Percentiles rank a stretch among this genome's conserved stretches.
Conservation (phyloP, 1,139 yeast species). For the Scheffersomyces illinoinensis region DNA sequence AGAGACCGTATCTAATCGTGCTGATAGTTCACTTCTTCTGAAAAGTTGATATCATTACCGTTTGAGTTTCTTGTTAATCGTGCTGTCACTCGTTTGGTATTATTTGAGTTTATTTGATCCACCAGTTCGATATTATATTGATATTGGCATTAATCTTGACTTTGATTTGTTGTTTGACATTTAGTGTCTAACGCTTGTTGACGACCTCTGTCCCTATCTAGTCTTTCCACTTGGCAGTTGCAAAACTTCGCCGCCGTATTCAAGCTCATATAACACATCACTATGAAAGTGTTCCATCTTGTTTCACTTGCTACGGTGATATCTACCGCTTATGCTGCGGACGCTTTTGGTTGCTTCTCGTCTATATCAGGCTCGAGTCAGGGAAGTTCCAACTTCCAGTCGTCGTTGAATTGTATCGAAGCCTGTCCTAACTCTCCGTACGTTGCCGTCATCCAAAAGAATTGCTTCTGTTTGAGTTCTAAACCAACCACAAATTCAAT, state of each 20-base stretch:
- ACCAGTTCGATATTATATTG: background rate
- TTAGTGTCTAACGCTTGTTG: background rate
- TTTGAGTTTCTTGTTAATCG: background rate
- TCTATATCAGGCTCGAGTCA: slow-evolving; percentile 25
- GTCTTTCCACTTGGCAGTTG: background rate
- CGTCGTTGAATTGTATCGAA: slow-evolving; percentile 48
- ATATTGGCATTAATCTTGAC: background rate
- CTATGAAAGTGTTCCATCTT: background rate
- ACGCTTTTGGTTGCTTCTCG: slow-evolving; percentile 35
- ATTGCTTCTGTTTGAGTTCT: slow-evolving; percentile 65
- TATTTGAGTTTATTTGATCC: too few species aligned
- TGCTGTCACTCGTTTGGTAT: too few species aligned
- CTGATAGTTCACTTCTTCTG: background rate
- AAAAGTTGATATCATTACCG: background rate
- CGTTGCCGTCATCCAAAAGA: slow-evolving; percentile 53
- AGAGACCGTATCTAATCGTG: background rate
- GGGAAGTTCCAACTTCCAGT: slow-evolving; percentile 48
- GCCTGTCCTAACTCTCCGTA: slow-evolving; percentile 52
- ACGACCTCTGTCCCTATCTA: background rate
- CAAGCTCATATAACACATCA: background rate
- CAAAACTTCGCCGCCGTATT: background rate
- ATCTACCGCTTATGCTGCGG: background rate
- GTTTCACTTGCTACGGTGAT: background rate
- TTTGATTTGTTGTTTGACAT: background rate
- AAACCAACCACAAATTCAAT: slow-evolving; percentile 43